Evolutionary conservation across 805 yeast genomes (phyloP).

Genomic region (Tetrapisispora pingtungensis): DNA sequence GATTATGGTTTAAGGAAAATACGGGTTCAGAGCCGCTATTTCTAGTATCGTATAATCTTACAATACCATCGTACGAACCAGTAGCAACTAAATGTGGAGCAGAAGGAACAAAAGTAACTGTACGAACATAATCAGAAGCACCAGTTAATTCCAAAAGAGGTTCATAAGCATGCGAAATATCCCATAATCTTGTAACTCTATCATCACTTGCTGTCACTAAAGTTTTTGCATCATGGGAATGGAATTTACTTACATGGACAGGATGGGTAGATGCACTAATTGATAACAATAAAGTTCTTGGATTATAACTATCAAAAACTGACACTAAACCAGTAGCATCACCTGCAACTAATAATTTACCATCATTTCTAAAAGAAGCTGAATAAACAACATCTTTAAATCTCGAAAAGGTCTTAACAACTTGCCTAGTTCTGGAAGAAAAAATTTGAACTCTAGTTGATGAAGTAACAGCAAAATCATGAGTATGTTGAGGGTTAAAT

Average conservation of each 20-base stretch:
- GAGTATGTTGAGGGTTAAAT: conserved; percentile 78
- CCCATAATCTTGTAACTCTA: conserved; percentile 76
- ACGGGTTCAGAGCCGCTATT: conserved; percentile 40
- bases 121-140: conserved; percentile 82
- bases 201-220: conserved; percentile 88
- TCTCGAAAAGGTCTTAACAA: conserved; percentile 70
- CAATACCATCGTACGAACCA: conserved; percentile 87
- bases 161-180: conserved; percentile 64
- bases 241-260: conserved; percentile 88
- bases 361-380: conserved; percentile 87
- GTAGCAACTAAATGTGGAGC: conserved; percentile 75
- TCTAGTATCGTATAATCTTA: conserved; percentile 79
- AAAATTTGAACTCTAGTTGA: conserved; percentile 87
- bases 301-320: conserved; percentile 73
- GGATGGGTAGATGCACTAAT: conserved; percentile 79
- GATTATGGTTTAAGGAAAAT: conserved; percentile 55
- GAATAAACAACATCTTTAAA: conserved; percentile 88
- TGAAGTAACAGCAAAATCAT: conserved; percentile 88
- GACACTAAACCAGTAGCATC: conserved; percentile 93
- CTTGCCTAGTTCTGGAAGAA: conserved; percentile 90
- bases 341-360: conserved; percentile 80
- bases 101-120: conserved; percentile 66
- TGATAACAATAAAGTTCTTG: conserved; percentile 69
- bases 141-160: conserved; percentile 62
- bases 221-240: conserved; percentile 50